These are phyloP conservation scores for Cantharellus cinnabarinus DNA, from an alignment of 768 basidiomycete species.

Conservation along the genomic window DNA sequence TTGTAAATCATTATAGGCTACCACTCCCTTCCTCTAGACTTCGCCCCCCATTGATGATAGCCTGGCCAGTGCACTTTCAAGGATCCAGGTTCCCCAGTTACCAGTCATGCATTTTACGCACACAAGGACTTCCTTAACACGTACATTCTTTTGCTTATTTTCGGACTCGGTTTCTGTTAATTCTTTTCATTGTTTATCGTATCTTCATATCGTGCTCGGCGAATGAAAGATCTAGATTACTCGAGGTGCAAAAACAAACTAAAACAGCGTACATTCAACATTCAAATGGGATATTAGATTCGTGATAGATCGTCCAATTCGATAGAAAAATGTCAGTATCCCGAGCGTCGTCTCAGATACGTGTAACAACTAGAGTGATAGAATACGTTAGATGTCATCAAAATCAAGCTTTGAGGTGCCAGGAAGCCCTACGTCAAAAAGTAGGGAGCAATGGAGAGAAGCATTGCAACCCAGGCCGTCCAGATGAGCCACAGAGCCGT, in stretches of 20 bases:
- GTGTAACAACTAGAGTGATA: not conserved
- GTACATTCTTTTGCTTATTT: not conserved
- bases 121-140: not conserved
- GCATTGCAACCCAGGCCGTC: slow-evolving; percentile 7
- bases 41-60: not conserved
- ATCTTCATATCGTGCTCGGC: not conserved
- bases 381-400: not conserved
- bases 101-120: not conserved
- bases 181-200: not conserved
- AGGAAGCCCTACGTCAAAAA: slow-evolving; percentile 5
- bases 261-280: not conserved
- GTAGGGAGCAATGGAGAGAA: slow-evolving; percentile 9
- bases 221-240: not conserved
- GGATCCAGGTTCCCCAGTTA: not conserved
- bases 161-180: not conserved
- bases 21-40: not conserved
- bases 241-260: not conserved
- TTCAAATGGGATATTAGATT: not conserved
- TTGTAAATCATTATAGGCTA: not conserved
- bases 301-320: not conserved
- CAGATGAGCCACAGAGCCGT: slow-evolving; percentile 7
- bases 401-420: no score
- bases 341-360: not conserved
- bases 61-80: not conserved
- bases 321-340: not conserved